phyloP scores from a whole-genome alignment of 2,329 filamentous ascomycete genomes.

The Dothideomycetes sp. region DNA sequence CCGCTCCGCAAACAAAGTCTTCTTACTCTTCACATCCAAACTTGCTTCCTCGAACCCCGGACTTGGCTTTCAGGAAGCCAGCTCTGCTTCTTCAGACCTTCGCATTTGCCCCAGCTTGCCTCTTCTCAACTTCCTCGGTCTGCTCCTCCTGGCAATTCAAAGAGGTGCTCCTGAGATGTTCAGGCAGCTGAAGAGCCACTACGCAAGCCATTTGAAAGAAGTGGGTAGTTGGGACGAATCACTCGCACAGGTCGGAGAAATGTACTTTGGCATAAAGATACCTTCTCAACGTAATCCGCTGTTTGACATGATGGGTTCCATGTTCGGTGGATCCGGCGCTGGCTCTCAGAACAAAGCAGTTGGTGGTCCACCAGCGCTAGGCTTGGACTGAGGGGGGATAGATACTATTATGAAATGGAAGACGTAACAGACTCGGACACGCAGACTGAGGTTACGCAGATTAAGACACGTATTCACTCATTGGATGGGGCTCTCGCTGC shows the following conservation, averaged over 20 bases:
- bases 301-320: conserved; percentile 94
- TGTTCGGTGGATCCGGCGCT: conserved; percentile 69
- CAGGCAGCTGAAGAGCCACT: conserved; percentile 71
- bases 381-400: conserved; percentile 16
- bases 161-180: conserved; percentile 69
- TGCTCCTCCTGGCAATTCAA: conserved; percentile 75
- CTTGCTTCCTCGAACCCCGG: conserved; percentile 49
- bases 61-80: conserved; percentile 72
- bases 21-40: conserved; percentile 62
- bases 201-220: conserved; percentile 68
- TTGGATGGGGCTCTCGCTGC: too few relatives aligned
- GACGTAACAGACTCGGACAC: too few relatives aligned
- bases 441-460: too few relatives aligned
- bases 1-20: conserved; percentile 73
- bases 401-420: too few relatives aligned
- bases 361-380: conserved; percentile 26
- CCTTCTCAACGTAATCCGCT: conserved; percentile 84
- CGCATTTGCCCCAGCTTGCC: conserved; percentile 83
- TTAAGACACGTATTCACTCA: too few relatives aligned
- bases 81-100: conserved; percentile 56
- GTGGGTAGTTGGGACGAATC: conserved; percentile 61
- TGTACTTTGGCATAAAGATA: conserved; percentile 89
- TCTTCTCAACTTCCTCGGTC: conserved; percentile 85
- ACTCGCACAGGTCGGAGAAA: conserved; percentile 79
- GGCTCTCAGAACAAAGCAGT: conserved; percentile 39